These are phyloP conservation scores for Trichoderma asperellum DNA, from an alignment of 2,329 filamentous ascomycete genomes.

Conservation along the genomic window DNA sequence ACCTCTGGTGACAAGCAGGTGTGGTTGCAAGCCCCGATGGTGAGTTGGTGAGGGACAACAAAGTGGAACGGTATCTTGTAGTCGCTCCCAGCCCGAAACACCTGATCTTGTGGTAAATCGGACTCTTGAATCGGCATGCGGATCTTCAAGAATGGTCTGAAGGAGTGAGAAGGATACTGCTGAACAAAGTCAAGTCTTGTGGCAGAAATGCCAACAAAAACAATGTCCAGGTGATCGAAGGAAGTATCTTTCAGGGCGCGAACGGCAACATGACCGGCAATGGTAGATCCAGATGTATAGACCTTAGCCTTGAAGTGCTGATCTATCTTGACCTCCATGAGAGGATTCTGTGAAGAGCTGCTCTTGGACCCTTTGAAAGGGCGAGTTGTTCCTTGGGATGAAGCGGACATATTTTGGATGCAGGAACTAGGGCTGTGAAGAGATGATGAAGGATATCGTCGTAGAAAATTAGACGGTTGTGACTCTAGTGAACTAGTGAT, in stretches of 20 bases:
- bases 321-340: slow-evolving; percentile 55
- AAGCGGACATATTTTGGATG: slow-evolving; percentile 33
- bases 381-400: slow-evolving; percentile 32
- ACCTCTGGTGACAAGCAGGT: slow-evolving; percentile 49
- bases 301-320: slow-evolving; percentile 59
- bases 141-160: slow-evolving; percentile 60
- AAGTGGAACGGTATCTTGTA: slow-evolving; percentile 63
- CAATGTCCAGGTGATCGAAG: slow-evolving; percentile 57
- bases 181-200: slow-evolving; percentile 57
- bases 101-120: slow-evolving; percentile 50
- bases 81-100: slow-evolving; percentile 53
- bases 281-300: slow-evolving; percentile 58
- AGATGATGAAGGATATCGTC: neutral
- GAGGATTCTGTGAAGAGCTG: slow-evolving; percentile 38
- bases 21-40: slow-evolving; percentile 60
- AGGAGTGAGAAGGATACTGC: slow-evolving; percentile 51
- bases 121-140: slow-evolving; percentile 56
- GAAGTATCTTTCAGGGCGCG: slow-evolving; percentile 49
- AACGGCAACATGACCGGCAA: slow-evolving; percentile 55
- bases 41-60: slow-evolving; percentile 61
- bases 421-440: neutral
- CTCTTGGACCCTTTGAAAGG: slow-evolving; percentile 22
- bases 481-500: neutral
- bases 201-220: slow-evolving; percentile 55
- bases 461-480: neutral